Conservation (phyloP, 192 early-diverging fungal species). For the Backusella sp. region DNA sequence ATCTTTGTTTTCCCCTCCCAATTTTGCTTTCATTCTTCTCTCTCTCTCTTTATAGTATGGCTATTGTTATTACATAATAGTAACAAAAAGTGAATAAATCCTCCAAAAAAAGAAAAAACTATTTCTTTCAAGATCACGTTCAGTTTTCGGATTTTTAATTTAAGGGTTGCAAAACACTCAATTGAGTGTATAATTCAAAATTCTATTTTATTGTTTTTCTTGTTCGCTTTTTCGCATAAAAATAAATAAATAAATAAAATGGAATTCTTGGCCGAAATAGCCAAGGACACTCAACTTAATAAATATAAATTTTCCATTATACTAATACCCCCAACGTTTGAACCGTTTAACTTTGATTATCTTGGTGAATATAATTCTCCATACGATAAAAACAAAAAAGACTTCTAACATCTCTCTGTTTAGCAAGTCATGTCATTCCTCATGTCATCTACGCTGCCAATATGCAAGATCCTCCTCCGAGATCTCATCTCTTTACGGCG, state of each 20-base stretch:
- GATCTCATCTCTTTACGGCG: not conserved
- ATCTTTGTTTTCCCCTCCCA: not conserved
- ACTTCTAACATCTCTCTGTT: not conserved
- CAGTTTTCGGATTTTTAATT: not conserved
- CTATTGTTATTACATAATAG: not conserved
- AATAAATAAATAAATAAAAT: not conserved
- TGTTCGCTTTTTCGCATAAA: not conserved
- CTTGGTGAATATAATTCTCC: constrained; percentile 1
- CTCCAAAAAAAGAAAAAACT: not conserved
- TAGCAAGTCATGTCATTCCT: constrained; percentile 13
- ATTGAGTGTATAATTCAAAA: too few species aligned
- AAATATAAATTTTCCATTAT: constrained; percentile 9
- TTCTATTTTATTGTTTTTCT: not conserved
- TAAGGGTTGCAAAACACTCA: not conserved
- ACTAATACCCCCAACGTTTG: constrained; percentile 1
- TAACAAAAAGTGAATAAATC: not conserved
- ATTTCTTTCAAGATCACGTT: not conserved
- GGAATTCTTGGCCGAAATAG: constrained; percentile 1
- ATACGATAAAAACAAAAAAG: not conserved
- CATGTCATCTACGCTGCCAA: not conserved
- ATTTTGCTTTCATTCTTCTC: not conserved
- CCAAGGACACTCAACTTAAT: not conserved
- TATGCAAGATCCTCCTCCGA: constrained; percentile 1
- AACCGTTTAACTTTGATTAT: not conserved
- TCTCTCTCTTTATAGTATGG: not conserved